Evolutionary conservation across 83 land plant genomes (phyloP).

Genomic region (Picea abies): DNA sequence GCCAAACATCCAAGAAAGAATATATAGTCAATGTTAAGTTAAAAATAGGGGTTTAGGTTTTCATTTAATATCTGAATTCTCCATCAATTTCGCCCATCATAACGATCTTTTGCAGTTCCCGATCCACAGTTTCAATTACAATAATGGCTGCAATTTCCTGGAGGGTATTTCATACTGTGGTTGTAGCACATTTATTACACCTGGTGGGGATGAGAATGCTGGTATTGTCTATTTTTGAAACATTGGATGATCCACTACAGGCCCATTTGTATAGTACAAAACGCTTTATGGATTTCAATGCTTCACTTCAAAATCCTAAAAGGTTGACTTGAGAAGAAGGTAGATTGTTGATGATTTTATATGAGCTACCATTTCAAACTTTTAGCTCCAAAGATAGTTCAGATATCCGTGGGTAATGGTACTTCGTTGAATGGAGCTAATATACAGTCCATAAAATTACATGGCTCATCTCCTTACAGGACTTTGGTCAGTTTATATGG

Average conservation of each 20-base stretch:
- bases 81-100: too few relatives aligned
- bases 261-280: conserved; percentile 71
- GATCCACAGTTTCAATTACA: too few relatives aligned
- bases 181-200: too few relatives aligned
- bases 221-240: conserved; percentile 88
- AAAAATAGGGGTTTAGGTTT: too few relatives aligned
- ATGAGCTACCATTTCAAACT: conserved; percentile 75
- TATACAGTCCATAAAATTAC: conserved; percentile 71
- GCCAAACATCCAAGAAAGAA: too few relatives aligned
- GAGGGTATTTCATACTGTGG: too few relatives aligned
- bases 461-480: conserved; percentile 95
- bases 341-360: conserved; percentile 56
- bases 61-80: too few relatives aligned
- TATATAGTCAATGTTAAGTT: too few relatives aligned
- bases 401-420: conserved; percentile 76
- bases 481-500: conserved; percentile 92
- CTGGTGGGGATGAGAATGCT: conserved; percentile 80
- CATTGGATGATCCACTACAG: conserved; percentile 83
- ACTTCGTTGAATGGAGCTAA: conserved; percentile 71
- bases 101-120: too few relatives aligned
- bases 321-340: conserved; percentile 80
- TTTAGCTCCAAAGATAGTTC: conserved; percentile 70
- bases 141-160: too few relatives aligned
- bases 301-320: conserved; percentile 48
- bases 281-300: conserved; percentile 45